Base-by-base conservation (phyloP, 441 rosid species). In the Brassica hybrid region DNA sequence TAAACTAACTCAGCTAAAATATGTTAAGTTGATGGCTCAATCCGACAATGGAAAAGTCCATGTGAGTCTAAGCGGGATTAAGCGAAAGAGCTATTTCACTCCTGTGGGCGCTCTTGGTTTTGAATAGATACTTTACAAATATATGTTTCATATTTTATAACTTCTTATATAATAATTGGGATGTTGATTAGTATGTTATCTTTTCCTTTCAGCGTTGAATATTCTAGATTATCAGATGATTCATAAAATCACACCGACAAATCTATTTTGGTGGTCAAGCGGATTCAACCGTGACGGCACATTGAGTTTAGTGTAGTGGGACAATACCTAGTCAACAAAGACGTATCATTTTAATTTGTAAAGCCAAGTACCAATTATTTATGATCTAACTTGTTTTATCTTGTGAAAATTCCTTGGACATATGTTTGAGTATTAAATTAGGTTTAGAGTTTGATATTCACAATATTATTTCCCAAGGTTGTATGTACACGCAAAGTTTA, bases 71-170 rank as follows among this genome's bases (percentile, higher is more conserved):
- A 21, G 43, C 25, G 36, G 79, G 62, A 67, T 59, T 43, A 75
- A n/a, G 43, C 43, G 7, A 61, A 67, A 67, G 25, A 30, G 34
- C 6, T 68, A 45, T 52, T 52, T 43, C 9, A 8, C 23, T 65
- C n/a, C 80, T 71, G 65, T 71, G 80, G 76, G 80, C 80, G 80
- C 80, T 65, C 67, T 77, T 13, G 72, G 80, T 71, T 71, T 76
- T 65, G 41, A 62, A 57, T 64, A 14, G 17, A 45, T 68, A n/a
- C 70, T 69, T 67, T 41, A 6, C 60, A 16, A 45, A 2, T 54
- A 23, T 21, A 32, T 50, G 21, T 36, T 56, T 66, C 41, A 38
- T 67, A 12, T 76, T 3, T 48, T 10, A 69, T 50, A 7, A 50
- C 18, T 21, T 69, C 2, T 62, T 69, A 3, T 36, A 75, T 3